Evolutionary conservation across 352 stramenopile genomes (phyloP).

Genomic region (Globisporangium camurandrum): DNA sequence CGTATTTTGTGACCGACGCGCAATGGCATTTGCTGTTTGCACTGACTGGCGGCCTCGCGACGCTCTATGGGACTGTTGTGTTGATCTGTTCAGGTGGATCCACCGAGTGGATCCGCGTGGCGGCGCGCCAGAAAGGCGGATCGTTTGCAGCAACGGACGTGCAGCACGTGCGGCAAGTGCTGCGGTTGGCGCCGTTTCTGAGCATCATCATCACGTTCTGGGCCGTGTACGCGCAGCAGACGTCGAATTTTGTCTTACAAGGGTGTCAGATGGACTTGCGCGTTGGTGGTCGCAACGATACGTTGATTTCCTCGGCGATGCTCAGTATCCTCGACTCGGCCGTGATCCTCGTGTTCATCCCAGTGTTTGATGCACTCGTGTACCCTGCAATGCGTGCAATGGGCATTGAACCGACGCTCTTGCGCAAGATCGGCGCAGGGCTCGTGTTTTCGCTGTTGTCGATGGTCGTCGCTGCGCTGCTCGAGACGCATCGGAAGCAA

Average conservation of each 20-base stretch:
- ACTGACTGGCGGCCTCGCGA: conserved; percentile 33
- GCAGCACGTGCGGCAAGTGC: conserved; percentile 66
- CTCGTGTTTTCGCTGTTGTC: conserved; percentile 73
- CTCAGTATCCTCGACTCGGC: conserved; percentile 84
- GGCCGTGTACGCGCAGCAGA: conserved; percentile 79
- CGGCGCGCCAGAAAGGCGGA: conserved; percentile 39
- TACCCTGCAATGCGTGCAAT: conserved; percentile 67
- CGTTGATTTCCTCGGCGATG: conserved; percentile 80
- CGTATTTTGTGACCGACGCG: conserved; percentile 66
- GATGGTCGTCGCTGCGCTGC: conserved; percentile 61
- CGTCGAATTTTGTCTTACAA: conserved; percentile 80
- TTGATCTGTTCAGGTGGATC: conserved; percentile 52
- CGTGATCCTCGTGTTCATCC: conserved; percentile 88
- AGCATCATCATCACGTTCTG: conserved; percentile 84
- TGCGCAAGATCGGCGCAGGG: conserved; percentile 85
- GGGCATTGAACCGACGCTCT: conserved; percentile 63
- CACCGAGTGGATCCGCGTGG: conserved; percentile 54
- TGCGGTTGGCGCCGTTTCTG: conserved; percentile 74
- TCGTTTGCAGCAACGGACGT: conserved; percentile 51
- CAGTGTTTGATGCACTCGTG: conserved; percentile 78
- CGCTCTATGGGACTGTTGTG: conserved; percentile 66
- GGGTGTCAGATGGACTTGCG: conserved; percentile 89
- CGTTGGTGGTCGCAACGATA: conserved; percentile 25
- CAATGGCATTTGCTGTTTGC: conserved; percentile 53
- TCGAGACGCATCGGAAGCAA: conserved; percentile 70